Conservation (phyloP, 805 yeast species). For the Candida andamanensis region DNA sequence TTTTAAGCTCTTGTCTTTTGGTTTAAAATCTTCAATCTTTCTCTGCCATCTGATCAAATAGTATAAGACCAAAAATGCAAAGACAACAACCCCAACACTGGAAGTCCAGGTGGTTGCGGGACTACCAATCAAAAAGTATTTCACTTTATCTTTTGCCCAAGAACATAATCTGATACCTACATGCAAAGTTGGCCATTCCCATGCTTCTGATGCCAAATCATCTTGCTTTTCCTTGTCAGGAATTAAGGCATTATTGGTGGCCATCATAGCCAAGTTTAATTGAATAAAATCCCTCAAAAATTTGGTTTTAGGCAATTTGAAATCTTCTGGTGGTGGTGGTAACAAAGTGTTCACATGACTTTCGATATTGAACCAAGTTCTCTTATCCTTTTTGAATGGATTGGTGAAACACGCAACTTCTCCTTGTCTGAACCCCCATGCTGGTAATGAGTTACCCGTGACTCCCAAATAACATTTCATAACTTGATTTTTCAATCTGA, state of each 20-base stretch:
- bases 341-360: constrained; percentile 55
- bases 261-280: constrained; percentile 76
- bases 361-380: constrained; percentile 89
- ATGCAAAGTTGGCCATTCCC: constrained; percentile 77
- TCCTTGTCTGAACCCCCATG: constrained; percentile 98
- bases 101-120: constrained; percentile 74
- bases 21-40: constrained; percentile 52
- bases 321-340: constrained; percentile 56
- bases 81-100: constrained; percentile 50
- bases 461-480: constrained; percentile 84
- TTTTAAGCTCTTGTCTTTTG: constrained; percentile 41
- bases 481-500: constrained; percentile 64
- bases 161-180: constrained; percentile 74
- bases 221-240: constrained; percentile 72
- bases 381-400: constrained; percentile 68
- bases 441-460: constrained; percentile 76
- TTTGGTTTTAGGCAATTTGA: constrained; percentile 66
- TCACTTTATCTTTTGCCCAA: constrained; percentile 53
- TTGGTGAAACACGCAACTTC: constrained; percentile 78
- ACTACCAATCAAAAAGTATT: constrained; percentile 65
- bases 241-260: constrained; percentile 74
- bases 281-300: constrained; percentile 68
- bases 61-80: constrained; percentile 42
- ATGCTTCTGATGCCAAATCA: constrained; percentile 66
- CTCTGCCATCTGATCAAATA: constrained; percentile 62